Evolutionary conservation across 2,329 filamentous ascomycete genomes (phyloP), one percentile per base, ranked within the genome.

Genomic region (Uncinocarpus reesii): DNA sequence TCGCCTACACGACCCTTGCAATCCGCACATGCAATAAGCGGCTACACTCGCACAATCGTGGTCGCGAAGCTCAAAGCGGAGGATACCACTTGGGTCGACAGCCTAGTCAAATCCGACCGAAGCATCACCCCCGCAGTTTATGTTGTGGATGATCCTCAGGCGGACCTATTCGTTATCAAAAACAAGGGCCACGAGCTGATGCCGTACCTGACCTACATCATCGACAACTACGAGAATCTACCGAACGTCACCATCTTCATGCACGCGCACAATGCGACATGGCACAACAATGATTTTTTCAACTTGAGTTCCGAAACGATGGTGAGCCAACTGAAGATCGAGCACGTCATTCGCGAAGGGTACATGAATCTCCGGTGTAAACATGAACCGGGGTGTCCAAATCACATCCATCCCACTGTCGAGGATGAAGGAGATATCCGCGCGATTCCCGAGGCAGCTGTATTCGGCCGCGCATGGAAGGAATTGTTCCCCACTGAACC

Each of bases 121-220:
- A 69, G 73, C 26, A 66, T 78, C 56, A 55, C 62, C 18, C 58
- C 66, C 8, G 68, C 71, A 8, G 59, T 77, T 10, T 78, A 78
- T 54, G 67, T 73, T 41, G 74, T 73, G 24, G 71, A 79, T 54
- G 73, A 78, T 51, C 68, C 69, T 2, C 61, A 63, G 20, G 70
- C 75, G 5, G 63, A 68, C 20, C 57, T 75, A 16, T 74, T 75
- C 55, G 67, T 75, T 0, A 74, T 75, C 4, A 71, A 70, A 56
- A 79, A 81, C 53, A 79, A 80, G 58, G 79, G 78, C 36, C 72
- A 77, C 56, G 79, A 82, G 61, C 75, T 76, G 20, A 80, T 81
- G 71, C 68, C 71, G 10, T 81, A 81, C 59, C 66, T 81, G 41
- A 76, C 75, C 36, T 81, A 77, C 61, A 74, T 81, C 52, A 77